A percentile compares a stretch with the other conserved stretches of the same genome.
Evolutionary conservation across 805 yeast genomes (phyloP).

Genomic region (Nakazawaea molendinolei): DNA sequence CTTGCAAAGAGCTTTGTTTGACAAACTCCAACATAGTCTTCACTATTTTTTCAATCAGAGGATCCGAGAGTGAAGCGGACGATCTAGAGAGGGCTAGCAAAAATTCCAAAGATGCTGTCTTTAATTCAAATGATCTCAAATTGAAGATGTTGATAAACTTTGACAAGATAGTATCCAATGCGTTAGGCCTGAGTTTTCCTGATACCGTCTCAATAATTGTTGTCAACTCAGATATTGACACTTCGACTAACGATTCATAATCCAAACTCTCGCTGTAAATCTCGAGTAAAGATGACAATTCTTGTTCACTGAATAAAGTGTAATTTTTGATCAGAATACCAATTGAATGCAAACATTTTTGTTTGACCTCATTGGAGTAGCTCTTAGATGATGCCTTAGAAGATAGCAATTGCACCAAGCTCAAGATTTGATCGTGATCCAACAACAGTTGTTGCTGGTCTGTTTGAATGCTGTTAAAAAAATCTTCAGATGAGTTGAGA

Average conservation of each 20-base stretch:
- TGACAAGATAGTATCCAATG: conserved; percentile 1
- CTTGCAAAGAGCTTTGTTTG: background rate
- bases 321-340: conserved; percentile 6
- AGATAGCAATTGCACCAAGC: conserved; percentile 11
- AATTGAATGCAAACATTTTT: conserved; percentile 19
- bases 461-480: conserved; percentile 14
- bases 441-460: background rate
- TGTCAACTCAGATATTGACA: conserved; percentile 23
- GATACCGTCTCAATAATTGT: background rate
- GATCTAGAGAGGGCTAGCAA: background rate
- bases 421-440: background rate
- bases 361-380: conserved; percentile 26
- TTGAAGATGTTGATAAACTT: conserved; percentile 5
- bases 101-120: conserved; percentile 3
- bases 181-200: background rate
- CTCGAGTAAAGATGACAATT: conserved; percentile 18
- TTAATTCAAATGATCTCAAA: conserved; percentile 3
- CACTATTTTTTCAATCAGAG: background rate
- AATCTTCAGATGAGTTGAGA: conserved; percentile 16
- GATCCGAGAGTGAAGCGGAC: too few species aligned
- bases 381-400: conserved; percentile 23
- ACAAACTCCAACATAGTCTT: background rate
- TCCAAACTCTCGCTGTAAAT: conserved; percentile 27
- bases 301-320: background rate
- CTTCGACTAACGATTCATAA: conserved; percentile 28